Conservation (phyloP, 768 basidiomycete species). For the Boletus patriciae region DNA sequence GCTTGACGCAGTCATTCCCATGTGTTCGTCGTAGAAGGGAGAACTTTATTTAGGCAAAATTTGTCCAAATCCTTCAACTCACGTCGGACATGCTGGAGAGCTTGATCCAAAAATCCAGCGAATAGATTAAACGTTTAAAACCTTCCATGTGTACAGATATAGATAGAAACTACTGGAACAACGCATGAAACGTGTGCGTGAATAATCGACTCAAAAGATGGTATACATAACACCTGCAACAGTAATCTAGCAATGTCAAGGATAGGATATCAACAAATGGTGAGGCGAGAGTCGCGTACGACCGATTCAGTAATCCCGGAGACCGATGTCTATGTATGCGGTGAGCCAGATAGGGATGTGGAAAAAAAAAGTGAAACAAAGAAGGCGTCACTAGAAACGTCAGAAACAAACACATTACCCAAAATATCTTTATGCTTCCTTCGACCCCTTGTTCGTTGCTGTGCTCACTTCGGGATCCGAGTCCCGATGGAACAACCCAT, state of each 20-base stretch:
- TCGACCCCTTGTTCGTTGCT: constrained; percentile 23
- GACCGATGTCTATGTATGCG: constrained; percentile 13
- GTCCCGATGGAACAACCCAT: constrained; percentile 31
- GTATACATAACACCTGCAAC: constrained; percentile 22
- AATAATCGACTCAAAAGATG: constrained; percentile 7
- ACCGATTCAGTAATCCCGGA: constrained; percentile 7
- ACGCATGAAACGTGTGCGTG: background rate
- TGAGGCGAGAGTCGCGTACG: constrained; percentile 1
- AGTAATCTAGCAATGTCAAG: constrained; percentile 26
- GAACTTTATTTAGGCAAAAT: background rate
- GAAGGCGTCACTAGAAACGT: constrained; percentile 4
- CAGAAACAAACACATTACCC: constrained; percentile 16
- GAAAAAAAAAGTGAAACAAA: constrained; percentile 6
- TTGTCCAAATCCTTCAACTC: background rate
- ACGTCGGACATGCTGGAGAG: no score
- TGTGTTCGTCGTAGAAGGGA: background rate
- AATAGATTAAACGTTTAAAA: constrained; percentile 21
- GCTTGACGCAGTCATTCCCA: background rate
- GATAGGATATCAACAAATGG: constrained; percentile 31
- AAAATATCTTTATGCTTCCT: constrained; percentile 20
- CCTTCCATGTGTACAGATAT: constrained; percentile 13
- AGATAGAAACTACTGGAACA: constrained; percentile 5
- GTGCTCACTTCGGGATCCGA: constrained; percentile 31
- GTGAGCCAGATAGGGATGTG: constrained; percentile 7
- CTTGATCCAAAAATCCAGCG: background rate